Evolutionary conservation across 192 early-diverging fungal species (phyloP).

Genomic region (Paraglomus occultum): DNA sequence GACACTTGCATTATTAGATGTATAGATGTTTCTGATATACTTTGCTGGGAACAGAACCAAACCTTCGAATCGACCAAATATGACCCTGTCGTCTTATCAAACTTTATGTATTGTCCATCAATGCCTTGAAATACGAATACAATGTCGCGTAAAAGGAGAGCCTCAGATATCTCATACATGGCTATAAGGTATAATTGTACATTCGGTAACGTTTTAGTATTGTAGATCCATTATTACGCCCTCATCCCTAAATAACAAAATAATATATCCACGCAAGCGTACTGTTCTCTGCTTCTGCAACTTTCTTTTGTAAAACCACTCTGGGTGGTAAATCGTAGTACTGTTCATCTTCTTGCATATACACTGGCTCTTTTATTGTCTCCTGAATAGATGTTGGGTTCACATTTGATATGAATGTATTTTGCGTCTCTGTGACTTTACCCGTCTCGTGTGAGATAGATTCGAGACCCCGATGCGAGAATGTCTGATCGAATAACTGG

Average conservation of each 20-base stretch:
- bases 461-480: conserved; percentile 22
- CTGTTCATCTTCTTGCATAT: conserved; percentile 1
- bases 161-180: conserved; percentile 50
- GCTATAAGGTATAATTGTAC: conserved; percentile 7
- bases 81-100: conserved; percentile 44
- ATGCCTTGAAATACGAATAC: conserved; percentile 94
- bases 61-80: conserved; percentile 59
- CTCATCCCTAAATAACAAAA: too few species aligned
- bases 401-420: conserved; percentile 16
- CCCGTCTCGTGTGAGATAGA: not conserved
- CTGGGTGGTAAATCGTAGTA: conserved; percentile 10
- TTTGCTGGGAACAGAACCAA: not conserved
- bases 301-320: conserved; percentile 4
- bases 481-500: conserved; percentile 28
- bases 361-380: not conserved
- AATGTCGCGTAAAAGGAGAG: conserved; percentile 74
- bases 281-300: conserved; percentile 5
- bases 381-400: not conserved
- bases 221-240: too few species aligned
- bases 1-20: not conserved
- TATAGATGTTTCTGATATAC: not conserved
- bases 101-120: conserved; percentile 81
- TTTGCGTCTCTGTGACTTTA: not conserved
- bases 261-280: not conserved
- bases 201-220: too few species aligned